These are phyloP conservation scores for Aureobasidium sp. DNA, from an alignment of 2,329 filamentous ascomycete genomes.

Conservation along the genomic window DNA sequence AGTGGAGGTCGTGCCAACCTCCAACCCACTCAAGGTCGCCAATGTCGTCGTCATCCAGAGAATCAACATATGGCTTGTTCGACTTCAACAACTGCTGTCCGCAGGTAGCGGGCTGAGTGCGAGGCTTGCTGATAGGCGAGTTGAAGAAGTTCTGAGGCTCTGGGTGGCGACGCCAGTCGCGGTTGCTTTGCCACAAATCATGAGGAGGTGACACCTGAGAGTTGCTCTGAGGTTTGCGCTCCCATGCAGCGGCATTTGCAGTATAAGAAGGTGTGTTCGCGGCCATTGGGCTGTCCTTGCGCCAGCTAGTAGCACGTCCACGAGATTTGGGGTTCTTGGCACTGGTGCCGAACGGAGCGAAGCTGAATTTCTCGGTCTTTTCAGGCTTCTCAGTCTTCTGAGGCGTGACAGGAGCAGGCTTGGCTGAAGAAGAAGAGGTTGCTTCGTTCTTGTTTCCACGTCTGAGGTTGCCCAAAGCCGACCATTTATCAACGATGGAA, in stretches of 20 bases:
- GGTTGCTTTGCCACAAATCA: slow-evolving; percentile 35
- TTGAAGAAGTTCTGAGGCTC: slow-evolving; percentile 12
- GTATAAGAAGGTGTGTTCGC: slow-evolving; percentile 22
- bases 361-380: slow-evolving; percentile 23
- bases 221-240: slow-evolving; percentile 18
- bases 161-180: slow-evolving; percentile 41
- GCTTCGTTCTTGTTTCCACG: slow-evolving; percentile 48
- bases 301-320: slow-evolving; percentile 25
- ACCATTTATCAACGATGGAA: slow-evolving; percentile 72
- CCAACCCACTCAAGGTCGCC: slow-evolving; percentile 91
- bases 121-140: slow-evolving; percentile 14
- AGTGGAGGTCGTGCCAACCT: slow-evolving; percentile 68
- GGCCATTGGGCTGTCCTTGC: slow-evolving; percentile 21
- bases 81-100: slow-evolving; percentile 18
- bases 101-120: slow-evolving; percentile 14
- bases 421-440: slow-evolving; percentile 32
- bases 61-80: slow-evolving; percentile 22
- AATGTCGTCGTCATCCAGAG: slow-evolving; percentile 48
- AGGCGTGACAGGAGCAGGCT: slow-evolving; percentile 21
- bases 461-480: slow-evolving; percentile 74
- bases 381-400: slow-evolving; percentile 22
- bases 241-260: slow-evolving; percentile 27
- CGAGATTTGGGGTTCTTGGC: slow-evolving; percentile 25
- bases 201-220: slow-evolving; percentile 15
- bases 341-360: slow-evolving; percentile 24